Evolutionary conservation across 257 asterid genomes (phyloP).

Genomic region (Solanum lignicaule): DNA sequence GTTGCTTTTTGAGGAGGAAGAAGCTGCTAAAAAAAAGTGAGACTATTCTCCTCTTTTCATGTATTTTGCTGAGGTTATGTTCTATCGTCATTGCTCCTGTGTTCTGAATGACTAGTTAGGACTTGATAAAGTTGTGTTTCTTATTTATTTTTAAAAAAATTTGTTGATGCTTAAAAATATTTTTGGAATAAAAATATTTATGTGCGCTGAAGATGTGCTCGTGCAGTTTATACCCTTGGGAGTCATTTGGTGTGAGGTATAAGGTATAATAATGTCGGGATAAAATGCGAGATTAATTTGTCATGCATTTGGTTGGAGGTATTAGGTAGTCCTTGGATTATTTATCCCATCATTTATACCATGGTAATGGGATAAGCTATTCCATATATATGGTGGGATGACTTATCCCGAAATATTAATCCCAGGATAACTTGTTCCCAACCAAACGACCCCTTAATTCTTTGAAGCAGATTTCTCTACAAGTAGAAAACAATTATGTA

Average conservation of each 20-base stretch:
- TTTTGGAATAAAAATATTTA: background rate
- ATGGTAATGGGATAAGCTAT: background rate
- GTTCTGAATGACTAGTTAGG: background rate
- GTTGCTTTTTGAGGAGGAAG: conserved; percentile 97
- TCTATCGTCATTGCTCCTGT: background rate
- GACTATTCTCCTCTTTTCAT: background rate
- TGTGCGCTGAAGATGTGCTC: background rate
- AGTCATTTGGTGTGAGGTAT: background rate
- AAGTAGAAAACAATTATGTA: background rate
- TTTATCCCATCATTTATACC: background rate
- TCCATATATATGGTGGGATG: background rate
- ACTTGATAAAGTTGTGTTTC: background rate
- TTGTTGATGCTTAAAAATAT: background rate
- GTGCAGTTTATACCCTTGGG: background rate
- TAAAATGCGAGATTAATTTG: too few species aligned
- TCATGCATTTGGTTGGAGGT: background rate
- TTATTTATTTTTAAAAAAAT: background rate
- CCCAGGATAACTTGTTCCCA: background rate
- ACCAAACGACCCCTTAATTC: background rate
- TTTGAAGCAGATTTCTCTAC: background rate
- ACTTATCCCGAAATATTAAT: background rate
- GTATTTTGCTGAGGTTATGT: background rate
- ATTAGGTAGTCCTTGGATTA: background rate
- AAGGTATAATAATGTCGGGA: background rate
- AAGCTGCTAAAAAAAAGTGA: conserved; percentile 77